Evolutionary conservation across 2,329 filamentous ascomycete species (phyloP).

Genomic region (Bipolaris gigantea): DNA sequence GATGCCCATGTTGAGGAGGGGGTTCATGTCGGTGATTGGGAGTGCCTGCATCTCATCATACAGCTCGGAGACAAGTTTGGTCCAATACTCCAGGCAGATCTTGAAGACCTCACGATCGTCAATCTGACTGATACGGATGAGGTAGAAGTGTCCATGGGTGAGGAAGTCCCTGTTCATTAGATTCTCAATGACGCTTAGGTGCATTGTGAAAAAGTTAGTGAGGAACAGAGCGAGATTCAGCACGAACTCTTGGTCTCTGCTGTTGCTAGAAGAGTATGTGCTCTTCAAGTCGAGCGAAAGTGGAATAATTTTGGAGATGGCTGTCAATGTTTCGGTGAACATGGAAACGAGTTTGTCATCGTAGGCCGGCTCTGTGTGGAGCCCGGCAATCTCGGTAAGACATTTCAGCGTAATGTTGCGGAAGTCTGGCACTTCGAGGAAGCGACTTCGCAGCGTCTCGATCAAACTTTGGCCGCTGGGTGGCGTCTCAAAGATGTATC

Average conservation of each 20-base stretch:
- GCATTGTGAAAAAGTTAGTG: slow-evolving; percentile 94
- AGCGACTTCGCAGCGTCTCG: slow-evolving; percentile 87
- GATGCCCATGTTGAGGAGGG: slow-evolving; percentile 77
- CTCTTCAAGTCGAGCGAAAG: slow-evolving; percentile 85
- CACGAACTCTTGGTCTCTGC: slow-evolving; percentile 94
- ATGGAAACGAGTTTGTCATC: slow-evolving; percentile 96
- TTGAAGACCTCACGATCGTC: slow-evolving; percentile 99
- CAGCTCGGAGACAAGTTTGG: slow-evolving; percentile 93
- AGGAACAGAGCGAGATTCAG: slow-evolving; percentile 95
- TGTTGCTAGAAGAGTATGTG: slow-evolving; percentile 89
- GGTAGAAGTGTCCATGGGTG: slow-evolving; percentile 94
- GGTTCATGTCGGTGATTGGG: slow-evolving; percentile 89
- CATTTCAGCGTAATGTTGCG: slow-evolving; percentile 96
- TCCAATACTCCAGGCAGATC: slow-evolving; percentile 99
- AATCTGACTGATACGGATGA: slow-evolving; percentile 97
- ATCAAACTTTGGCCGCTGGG: slow-evolving; percentile 66
- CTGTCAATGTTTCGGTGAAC: slow-evolving; percentile 95
- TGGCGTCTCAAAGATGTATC: slow-evolving; percentile 97
- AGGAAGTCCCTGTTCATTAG: slow-evolving; percentile 94
- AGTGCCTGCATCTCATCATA: slow-evolving; percentile 99
- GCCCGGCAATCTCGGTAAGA: slow-evolving; percentile 91
- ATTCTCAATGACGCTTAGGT: slow-evolving; percentile 91
- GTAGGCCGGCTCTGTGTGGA: slow-evolving; percentile 85
- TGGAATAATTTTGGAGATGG: slow-evolving; percentile 91
- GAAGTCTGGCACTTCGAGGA: slow-evolving; percentile 91